A percentile compares a stretch with the other conserved stretches of the same genome.
Evolutionary conservation across 2,329 filamentous ascomycete genomes (phyloP).

Genomic region (Macrophomina phaseolina): DNA sequence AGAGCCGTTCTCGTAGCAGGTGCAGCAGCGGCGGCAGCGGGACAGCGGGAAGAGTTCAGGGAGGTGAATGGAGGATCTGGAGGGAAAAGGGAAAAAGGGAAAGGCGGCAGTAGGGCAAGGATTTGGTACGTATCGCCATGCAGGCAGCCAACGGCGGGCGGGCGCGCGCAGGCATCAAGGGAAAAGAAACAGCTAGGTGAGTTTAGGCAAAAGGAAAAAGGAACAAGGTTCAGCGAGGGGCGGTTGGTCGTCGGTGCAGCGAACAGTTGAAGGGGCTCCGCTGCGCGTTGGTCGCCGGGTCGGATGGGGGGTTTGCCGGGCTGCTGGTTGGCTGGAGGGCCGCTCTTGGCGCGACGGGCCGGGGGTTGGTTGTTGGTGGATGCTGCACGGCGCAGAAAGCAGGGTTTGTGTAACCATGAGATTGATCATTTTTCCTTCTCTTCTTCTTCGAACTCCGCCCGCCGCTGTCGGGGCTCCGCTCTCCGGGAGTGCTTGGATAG

Average conservation of each 20-base stretch:
- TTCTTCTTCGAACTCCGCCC: neutral
- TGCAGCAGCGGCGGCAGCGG: neutral
- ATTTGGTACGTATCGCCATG: neutral
- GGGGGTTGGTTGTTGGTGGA: neutral
- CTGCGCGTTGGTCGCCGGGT: slow-evolving; percentile 9
- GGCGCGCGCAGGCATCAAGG: neutral
- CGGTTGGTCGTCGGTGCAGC: neutral
- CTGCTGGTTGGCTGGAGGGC: slow-evolving; percentile 1
- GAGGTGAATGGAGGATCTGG: neutral
- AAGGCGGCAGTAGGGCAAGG: neutral
- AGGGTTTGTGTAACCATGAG: slow-evolving; percentile 25
- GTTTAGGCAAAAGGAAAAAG: slow-evolving; percentile 8
- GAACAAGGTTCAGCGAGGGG: neutral
- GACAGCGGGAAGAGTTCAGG: neutral
- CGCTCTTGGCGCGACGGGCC: slow-evolving; percentile 14
- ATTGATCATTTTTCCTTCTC: slow-evolving; percentile 18
- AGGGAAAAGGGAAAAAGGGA: neutral
- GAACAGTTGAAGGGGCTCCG: slow-evolving; percentile 8
- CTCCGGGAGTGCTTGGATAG: neutral
- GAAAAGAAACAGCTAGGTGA: neutral
- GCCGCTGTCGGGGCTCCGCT: slow-evolving; percentile 9
- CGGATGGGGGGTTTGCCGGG: neutral
- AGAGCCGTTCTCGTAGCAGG: slow-evolving; percentile 7
- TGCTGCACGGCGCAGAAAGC: slow-evolving; percentile 19
- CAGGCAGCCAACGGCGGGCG: neutral